These are phyloP conservation scores for Elsinoe australis DNA, from an alignment of 2,329 filamentous ascomycete genomes.

Conservation along the genomic window DNA sequence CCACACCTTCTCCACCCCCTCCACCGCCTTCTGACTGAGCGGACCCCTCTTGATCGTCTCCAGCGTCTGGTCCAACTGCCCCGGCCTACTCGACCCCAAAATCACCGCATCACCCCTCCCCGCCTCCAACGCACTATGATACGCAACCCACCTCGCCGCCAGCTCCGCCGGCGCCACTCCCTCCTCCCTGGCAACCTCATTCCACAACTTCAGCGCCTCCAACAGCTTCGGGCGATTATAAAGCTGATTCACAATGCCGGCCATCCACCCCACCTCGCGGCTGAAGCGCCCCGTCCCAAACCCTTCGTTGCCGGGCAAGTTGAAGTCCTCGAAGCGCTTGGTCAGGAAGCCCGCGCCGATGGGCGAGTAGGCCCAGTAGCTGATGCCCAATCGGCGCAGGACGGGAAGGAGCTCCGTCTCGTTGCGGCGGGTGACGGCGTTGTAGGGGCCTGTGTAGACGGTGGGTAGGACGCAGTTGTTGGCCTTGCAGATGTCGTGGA, in stretches of 20 bases:
- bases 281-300: conserved; percentile 25
- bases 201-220: conserved; percentile 36
- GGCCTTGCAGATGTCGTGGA: conserved; percentile 31
- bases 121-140: conserved; percentile 36
- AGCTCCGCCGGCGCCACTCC: conserved; percentile 37
- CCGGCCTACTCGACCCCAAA: conserved; percentile 31
- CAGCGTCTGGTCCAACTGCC: conserved; percentile 30
- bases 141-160: conserved; percentile 40
- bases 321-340: conserved; percentile 31
- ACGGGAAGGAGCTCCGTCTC: conserved; percentile 39
- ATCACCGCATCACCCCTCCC: conserved; percentile 35
- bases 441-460: conserved; percentile 42
- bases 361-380: conserved; percentile 40
- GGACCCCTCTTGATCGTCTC: conserved; percentile 25
- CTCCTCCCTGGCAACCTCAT: conserved; percentile 31
- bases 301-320: conserved; percentile 14
- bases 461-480: conserved; percentile 37
- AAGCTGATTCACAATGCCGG: conserved; percentile 31
- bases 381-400: conserved; percentile 37
- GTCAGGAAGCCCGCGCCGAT: conserved; percentile 32
- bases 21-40: conserved; percentile 21
- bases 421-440: conserved; percentile 31
- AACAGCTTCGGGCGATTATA: conserved; percentile 35
- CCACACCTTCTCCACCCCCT: conserved; percentile 23
- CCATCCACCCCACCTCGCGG: conserved; percentile 24